Evolutionary conservation across 805 yeast species (phyloP), one percentile per base, ranked within the genome.

Genomic region (Wickerhamiella spandovensis): DNA sequence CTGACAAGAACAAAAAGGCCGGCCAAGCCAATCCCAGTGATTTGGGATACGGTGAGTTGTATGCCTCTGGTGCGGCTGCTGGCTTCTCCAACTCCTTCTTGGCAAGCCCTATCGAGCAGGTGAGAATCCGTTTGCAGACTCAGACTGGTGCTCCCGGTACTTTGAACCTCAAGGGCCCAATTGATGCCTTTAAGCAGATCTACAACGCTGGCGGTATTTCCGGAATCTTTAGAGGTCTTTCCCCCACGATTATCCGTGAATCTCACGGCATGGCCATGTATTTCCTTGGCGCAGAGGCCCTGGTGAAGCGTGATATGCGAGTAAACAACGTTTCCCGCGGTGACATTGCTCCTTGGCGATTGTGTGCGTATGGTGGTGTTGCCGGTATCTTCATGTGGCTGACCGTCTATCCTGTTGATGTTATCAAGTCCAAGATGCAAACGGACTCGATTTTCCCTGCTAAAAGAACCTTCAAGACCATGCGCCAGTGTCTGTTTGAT

Each of bases 31-130:
- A 35, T 20, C 56, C 58, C 4, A 61, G 63, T 24, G 45, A 43
- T 24, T 68, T 88, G 52, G 63, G 77, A 8, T 71, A 78, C 42
- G 53, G 68, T 5, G 95, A 92, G 64, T 88, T 79, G 58, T 89
- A 87, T 67, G 57, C 73, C 18, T 78, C 94, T 61, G 98, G 98
- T 58, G 77, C 81, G 4, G 85, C 83, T n/a, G 96, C 95, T 37
- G 98, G 98, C 23, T 66, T 87, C 48, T 88, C 95, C 28, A 90
- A 89, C 69, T 84, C 95, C 1, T 76, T 89, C 48, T 64, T 90
- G 56, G 95, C 97, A 0, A 75, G 90, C 13, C 98, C 98, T 2
- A 90, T 92, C 55, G 98, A 92, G 65, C 97, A 88, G 63, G 76
- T 92, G 53, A 81, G 99, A 71, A 89, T 92, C 58, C 76, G 97